Evolutionary conservation across 1,139 yeast species (phyloP).

Genomic region (Ogataea hybrid): DNA sequence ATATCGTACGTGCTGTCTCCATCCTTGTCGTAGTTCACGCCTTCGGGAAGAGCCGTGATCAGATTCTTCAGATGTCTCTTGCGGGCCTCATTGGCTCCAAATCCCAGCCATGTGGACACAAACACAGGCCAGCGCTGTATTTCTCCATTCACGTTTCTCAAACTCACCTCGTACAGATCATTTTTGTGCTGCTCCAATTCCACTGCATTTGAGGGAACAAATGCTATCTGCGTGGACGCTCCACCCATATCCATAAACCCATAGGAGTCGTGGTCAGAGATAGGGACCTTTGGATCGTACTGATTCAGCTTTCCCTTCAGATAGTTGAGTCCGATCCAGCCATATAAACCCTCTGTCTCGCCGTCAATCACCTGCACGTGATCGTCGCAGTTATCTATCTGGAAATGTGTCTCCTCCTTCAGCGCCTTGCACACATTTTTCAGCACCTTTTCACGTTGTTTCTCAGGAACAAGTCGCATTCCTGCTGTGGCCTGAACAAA

Average conservation of each 20-base stretch:
- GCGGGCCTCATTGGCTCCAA: slow-evolving; percentile 81
- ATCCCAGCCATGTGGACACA: slow-evolving; percentile 81
- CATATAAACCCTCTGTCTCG: slow-evolving; percentile 75
- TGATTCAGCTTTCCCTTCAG: slow-evolving; percentile 34
- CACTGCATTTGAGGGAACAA: slow-evolving; percentile 57
- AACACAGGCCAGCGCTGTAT: slow-evolving; percentile 67
- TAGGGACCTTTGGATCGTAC: slow-evolving; percentile 34
- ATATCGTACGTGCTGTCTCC: slow-evolving; percentile 35
- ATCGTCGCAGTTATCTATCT: slow-evolving; percentile 50
- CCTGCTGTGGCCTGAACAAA: slow-evolving; percentile 82
- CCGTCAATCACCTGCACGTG: slow-evolving; percentile 77
- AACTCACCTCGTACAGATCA: slow-evolving; percentile 55
- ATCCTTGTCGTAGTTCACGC: slow-evolving; percentile 41
- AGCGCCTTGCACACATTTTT: slow-evolving; percentile 51
- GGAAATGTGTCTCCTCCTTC: slow-evolving; percentile 47
- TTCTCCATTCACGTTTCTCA: slow-evolving; percentile 60
- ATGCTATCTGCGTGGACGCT: slow-evolving; percentile 79
- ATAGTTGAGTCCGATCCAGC: slow-evolving; percentile 77
- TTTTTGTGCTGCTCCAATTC: slow-evolving; percentile 58
- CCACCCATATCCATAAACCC: slow-evolving; percentile 95
- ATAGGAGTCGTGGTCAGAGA: slow-evolving; percentile 44
- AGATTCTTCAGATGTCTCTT: slow-evolving; percentile 59
- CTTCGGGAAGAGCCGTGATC: slow-evolving; percentile 41
- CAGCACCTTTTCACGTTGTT: slow-evolving; percentile 44
- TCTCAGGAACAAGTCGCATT: slow-evolving; percentile 61